Conservation (phyloP, 1,284 basidiomycete genomes). For the Blastosporella zonata region DNA sequence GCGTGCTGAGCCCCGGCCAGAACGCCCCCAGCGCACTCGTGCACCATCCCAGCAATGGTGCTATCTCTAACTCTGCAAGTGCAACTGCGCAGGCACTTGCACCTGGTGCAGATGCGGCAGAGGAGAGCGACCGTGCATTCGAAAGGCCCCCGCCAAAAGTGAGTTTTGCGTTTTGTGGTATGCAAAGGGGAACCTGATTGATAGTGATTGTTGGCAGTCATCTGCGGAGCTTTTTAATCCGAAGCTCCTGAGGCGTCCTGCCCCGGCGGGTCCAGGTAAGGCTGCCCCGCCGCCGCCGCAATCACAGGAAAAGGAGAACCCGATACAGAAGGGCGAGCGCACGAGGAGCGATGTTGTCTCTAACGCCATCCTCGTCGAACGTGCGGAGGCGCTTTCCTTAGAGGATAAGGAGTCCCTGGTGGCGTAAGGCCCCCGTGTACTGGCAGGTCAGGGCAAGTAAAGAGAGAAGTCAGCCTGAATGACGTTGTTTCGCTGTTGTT, state of each 20-base stretch:
- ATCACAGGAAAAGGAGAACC: slow-evolving; percentile 22
- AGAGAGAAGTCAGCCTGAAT: background rate
- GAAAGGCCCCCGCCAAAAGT: slow-evolving; percentile 50
- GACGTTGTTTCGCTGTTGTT: background rate
- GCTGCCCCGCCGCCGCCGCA: slow-evolving; percentile 2
- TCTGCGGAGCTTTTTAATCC: slow-evolving; percentile 55
- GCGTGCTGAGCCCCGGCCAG: slow-evolving; percentile 37
- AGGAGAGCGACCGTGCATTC: slow-evolving; percentile 48
- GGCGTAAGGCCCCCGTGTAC: slow-evolving; percentile 6
- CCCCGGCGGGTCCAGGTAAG: slow-evolving; percentile 17
- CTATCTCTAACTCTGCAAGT: background rate
- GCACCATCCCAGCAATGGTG: slow-evolving; percentile 29
- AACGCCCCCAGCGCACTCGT: slow-evolving; percentile 29
- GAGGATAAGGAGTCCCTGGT: slow-evolving; percentile 18
- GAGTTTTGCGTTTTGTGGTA: slow-evolving; percentile 7
- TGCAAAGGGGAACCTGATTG: background rate
- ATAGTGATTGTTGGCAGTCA: slow-evolving; percentile 15
- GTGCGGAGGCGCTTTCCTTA: slow-evolving; percentile 34
- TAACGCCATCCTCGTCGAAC: slow-evolving; percentile 32
- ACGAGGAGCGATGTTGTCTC: slow-evolving; percentile 28
- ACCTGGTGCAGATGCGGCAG: slow-evolving; percentile 26
- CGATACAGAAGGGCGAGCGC: slow-evolving; percentile 13
- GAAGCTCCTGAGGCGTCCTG: slow-evolving; percentile 32
- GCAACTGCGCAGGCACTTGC: background rate
- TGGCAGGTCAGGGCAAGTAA: background rate